Percentiles rank a stretch among this genome's conserved stretches.
These are phyloP conservation scores for Hyphopichia khmerensis DNA, from an alignment of 1,139 yeast genomes.

Conservation along the genomic window DNA sequence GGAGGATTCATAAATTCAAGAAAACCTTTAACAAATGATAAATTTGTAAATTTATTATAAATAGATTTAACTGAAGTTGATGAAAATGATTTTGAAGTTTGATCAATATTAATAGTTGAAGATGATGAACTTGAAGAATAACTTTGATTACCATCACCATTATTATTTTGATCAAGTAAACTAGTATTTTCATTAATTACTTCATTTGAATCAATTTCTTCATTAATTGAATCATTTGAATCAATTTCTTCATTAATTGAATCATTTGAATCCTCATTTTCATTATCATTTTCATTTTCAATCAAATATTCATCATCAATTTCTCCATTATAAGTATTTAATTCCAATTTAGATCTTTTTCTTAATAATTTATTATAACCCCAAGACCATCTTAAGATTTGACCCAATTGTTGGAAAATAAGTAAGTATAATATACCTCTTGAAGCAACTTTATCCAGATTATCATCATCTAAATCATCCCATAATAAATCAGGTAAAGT, in stretches of 20 bases:
- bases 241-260: background rate
- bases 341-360: constrained; percentile 44
- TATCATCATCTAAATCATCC: constrained; percentile 69
- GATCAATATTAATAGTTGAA: background rate
- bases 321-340: constrained; percentile 24
- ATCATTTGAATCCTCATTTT: constrained; percentile 9
- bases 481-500: constrained; percentile 71
- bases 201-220: too few relatives aligned
- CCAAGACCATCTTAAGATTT: constrained; percentile 86
- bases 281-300: background rate
- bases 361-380: constrained; percentile 77
- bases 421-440: constrained; percentile 76
- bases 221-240: too few relatives aligned
- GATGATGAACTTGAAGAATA: background rate
- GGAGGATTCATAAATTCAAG: constrained; percentile 86
- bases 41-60: constrained; percentile 6
- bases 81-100: background rate
- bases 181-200: too few relatives aligned
- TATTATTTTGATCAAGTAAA: background rate
- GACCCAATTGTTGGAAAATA: constrained; percentile 84
- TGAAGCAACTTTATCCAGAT: constrained; percentile 70
- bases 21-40: constrained; percentile 21
- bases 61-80: background rate
- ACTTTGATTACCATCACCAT: background rate
- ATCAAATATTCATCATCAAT: background rate